Base-by-base conservation (phyloP, 1,139 yeast species). In the Wickerhamomyces sp. region DNA sequence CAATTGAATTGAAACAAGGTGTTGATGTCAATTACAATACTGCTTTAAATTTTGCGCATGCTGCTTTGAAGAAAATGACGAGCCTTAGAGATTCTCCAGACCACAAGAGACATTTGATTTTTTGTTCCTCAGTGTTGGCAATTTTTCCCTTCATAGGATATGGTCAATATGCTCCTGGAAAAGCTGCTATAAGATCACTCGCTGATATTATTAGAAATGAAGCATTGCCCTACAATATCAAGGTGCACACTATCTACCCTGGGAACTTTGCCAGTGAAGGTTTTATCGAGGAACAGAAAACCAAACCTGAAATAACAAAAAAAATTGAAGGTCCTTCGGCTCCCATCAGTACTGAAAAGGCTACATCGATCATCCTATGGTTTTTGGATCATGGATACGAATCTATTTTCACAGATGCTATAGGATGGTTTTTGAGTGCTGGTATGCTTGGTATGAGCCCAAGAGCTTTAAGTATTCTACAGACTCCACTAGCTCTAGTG, bases 201-300 rank as follows among this genome's bases (percentile, higher is more conserved):
- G 81, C 90, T 0, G 83, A 83, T 37, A 70, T 84, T 6, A 63
- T 92, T 40, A 76, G 96, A 43, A 97, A 90, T 52, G 99, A 94
- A 58, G 70, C 87, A 42, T 59, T 71, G 1, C 81, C 83, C 2
- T 82, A 77, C 53, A 76, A 81, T 45, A 78, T 81, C 49, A 64
- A 81, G 36, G 76, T 84, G 0, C 67, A 77, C 3, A 72, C 79
- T 37, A 78, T 88, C 0, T 81, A 81, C 54, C 96, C 97, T 0
- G 98, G 98, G 0, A 89, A 88, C 57, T 89, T 92, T 63, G 74
- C 70, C 37, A 83, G 95, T 48, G 97, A 90, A 60, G 99, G 98
- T 0, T 94, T 63, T 54, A 76, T 66, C 7, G 78, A 79, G 44
- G 99, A 94, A 60, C 85, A 90, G 56, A 64, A 65, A 45, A 83